A percentile compares a stretch with the other conserved stretches of the same genome.
Evolutionary conservation across 768 basidiomycete genomes (phyloP).

Genomic region (Russula sp.): DNA sequence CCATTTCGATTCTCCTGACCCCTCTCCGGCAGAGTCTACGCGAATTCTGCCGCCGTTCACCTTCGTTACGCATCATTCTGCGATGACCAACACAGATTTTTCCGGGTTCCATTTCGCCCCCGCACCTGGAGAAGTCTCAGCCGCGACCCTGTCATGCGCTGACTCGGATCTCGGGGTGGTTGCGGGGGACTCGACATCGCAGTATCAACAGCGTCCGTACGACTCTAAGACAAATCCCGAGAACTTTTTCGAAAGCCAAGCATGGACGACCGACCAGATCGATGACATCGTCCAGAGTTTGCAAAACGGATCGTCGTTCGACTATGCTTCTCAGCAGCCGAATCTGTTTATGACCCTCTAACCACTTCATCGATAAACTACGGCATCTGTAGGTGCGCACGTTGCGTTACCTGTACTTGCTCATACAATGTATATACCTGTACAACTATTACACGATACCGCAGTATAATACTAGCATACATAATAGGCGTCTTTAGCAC

Average conservation of each 20-base stretch:
- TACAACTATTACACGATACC: neutral
- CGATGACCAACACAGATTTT: neutral
- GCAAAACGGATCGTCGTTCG: neutral
- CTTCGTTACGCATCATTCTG: constrained; percentile 1
- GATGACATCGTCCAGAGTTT: constrained; percentile 7
- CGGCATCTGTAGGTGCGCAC: neutral
- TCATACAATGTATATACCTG: constrained; percentile 14
- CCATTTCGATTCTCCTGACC: constrained; percentile 18
- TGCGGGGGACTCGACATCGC: neutral
- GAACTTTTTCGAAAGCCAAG: neutral
- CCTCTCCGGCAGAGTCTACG: constrained; percentile 1
- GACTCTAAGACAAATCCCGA: neutral
- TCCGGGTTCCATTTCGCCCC: neutral
- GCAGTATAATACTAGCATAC: neutral
- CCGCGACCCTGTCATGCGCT: neutral
- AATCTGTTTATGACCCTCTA: constrained; percentile 1
- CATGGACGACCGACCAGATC: constrained; percentile 10
- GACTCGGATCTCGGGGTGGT: neutral
- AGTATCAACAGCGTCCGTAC: neutral
- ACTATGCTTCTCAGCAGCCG: neutral
- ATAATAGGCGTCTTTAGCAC: neutral
- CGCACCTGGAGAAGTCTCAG: neutral
- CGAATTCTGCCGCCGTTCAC: constrained; percentile 8
- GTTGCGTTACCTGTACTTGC: neutral
- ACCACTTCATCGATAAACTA: neutral